phyloP scores from a whole-genome alignment of 2,329 filamentous ascomycete genomes.

The Clarireedia monteithiana region DNA sequence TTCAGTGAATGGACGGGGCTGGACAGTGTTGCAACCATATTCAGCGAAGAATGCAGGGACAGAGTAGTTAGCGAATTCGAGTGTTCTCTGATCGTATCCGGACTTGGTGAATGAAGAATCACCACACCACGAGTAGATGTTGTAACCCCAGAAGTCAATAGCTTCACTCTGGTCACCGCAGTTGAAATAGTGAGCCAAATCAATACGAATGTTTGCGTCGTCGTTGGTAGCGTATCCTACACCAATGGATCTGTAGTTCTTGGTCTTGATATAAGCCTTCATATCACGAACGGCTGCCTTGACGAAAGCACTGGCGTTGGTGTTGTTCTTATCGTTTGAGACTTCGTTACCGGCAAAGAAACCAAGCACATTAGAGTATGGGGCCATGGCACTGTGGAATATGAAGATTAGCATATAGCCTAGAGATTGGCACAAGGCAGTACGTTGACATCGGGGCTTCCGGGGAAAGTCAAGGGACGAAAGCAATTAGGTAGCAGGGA shows the following conservation, averaged over 20 bases:
- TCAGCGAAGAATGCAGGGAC: conserved; percentile 98
- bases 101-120: conserved; percentile 68
- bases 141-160: conserved; percentile 99
- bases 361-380: conserved; percentile 87
- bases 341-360: conserved; percentile 99
- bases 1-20: conserved; percentile 74
- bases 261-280: conserved; percentile 84
- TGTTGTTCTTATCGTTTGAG: conserved; percentile 83
- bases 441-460: background rate
- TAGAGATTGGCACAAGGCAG: background rate
- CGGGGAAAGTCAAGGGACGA: background rate
- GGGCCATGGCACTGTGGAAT: conserved; percentile 46
- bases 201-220: conserved; percentile 70
- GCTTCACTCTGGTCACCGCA: conserved; percentile 60
- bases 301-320: conserved; percentile 82
- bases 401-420: background rate
- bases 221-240: conserved; percentile 97
- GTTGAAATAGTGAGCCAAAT: conserved; percentile 91
- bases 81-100: conserved; percentile 72
- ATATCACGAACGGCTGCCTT: conserved; percentile 96
- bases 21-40: conserved; percentile 81
- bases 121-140: conserved; percentile 99
- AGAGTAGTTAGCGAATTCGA: conserved; percentile 83
- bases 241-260: conserved; percentile 70
- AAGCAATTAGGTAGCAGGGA: background rate